Evolutionary conservation across 108 stramenopile species (phyloP).

Genomic region (Nitzschia sp.): DNA sequence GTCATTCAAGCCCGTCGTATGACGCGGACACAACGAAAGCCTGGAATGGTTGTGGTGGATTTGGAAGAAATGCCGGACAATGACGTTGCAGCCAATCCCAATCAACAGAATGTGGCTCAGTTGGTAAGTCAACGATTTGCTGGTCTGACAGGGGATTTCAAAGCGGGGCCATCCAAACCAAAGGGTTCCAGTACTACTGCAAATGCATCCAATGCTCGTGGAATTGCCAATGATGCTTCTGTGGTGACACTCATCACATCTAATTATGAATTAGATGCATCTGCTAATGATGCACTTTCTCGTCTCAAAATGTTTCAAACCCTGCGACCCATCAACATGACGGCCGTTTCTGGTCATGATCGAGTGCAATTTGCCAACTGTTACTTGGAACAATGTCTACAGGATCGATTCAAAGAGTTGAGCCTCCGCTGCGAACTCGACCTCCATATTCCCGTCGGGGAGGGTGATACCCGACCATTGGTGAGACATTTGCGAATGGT

Average conservation of each 20-base stretch:
- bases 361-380: conserved; percentile 42
- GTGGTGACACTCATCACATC: conserved; percentile 56
- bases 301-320: conserved; percentile 49
- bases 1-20: conserved; percentile 70
- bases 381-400: conserved; percentile 42
- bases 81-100: conserved; percentile 36
- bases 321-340: conserved; percentile 34
- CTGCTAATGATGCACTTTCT: conserved; percentile 29
- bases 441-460: conserved; percentile 35
- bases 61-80: conserved; percentile 67
- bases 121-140: conserved; percentile 61
- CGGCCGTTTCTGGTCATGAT: conserved; percentile 43
- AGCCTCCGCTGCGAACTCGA: conserved; percentile 6
- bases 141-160: conserved; percentile 46
- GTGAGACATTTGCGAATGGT: conserved; percentile 57
- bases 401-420: conserved; percentile 21
- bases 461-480: conserved; percentile 55
- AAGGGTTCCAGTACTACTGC: conserved; percentile 12
- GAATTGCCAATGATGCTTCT: conserved; percentile 35
- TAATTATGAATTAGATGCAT: conserved; percentile 47
- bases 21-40: conserved; percentile 66
- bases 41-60: conserved; percentile 60
- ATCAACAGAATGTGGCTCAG: conserved; percentile 45
- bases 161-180: too few species aligned
- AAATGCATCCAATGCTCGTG: conserved; percentile 47